Percentiles rank a stretch among this genome's conserved stretches.
Evolutionary conservation across 2,329 filamentous ascomycete genomes (phyloP).

Genomic region (Trichoderma guizhouense): DNA sequence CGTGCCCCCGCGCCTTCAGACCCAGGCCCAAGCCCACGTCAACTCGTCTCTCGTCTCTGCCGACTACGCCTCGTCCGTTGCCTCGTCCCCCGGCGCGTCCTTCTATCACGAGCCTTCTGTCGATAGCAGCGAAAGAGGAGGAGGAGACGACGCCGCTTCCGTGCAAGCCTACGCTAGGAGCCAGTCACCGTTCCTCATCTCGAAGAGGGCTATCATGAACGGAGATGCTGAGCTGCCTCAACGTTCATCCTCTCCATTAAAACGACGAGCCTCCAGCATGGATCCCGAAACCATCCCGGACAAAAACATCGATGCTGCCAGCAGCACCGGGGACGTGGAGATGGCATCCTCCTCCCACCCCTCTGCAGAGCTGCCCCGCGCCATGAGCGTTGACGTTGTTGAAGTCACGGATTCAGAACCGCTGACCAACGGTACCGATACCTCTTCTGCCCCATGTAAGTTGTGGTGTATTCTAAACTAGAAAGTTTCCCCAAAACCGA

Average conservation of each 20-base stretch:
- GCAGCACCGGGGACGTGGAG: slow-evolving; percentile 2
- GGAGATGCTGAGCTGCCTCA: slow-evolving; percentile 56
- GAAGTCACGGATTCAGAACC: slow-evolving; percentile 28
- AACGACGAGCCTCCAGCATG: slow-evolving; percentile 62
- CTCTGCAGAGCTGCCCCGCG: slow-evolving; percentile 30
- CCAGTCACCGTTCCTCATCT: slow-evolving; percentile 51
- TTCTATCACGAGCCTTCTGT: slow-evolving; percentile 57
- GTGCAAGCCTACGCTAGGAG: slow-evolving; percentile 41
- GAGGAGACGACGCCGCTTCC: slow-evolving; percentile 45
- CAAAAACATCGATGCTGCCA: slow-evolving; percentile 36
- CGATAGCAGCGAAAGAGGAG: slow-evolving; percentile 53
- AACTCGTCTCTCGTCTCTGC: slow-evolving; percentile 33
- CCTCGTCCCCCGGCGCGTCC: slow-evolving; percentile 54
- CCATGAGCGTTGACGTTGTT: slow-evolving; percentile 42
- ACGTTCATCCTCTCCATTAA: slow-evolving; percentile 62
- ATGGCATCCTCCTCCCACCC: slow-evolving; percentile 11
- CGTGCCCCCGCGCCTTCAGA: slow-evolving; percentile 52
- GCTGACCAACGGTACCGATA: slow-evolving; percentile 19
- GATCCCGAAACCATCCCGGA: slow-evolving; percentile 45
- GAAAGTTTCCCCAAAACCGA: neutral
- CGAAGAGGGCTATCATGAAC: slow-evolving; percentile 56
- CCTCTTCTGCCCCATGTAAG: slow-evolving; percentile 30
- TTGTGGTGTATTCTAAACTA: neutral
- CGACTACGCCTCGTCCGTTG: slow-evolving; percentile 54
- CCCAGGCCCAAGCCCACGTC: slow-evolving; percentile 34